phyloP scores from a whole-genome alignment of 352 stramenopile genomes.

The Globisporangium barbulae region DNA sequence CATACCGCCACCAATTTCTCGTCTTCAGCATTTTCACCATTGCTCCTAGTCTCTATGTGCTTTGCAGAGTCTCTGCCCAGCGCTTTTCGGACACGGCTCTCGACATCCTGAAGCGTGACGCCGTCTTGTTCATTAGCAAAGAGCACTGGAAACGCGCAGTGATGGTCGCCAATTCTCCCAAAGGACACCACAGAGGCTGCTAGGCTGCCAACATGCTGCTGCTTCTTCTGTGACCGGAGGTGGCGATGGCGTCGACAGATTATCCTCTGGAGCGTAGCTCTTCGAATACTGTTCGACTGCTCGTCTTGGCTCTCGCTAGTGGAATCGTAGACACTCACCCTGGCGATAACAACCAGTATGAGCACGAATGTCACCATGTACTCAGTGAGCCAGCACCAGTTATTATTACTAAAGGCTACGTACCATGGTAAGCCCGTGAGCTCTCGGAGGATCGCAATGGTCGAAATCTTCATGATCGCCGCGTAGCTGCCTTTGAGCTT shows the following conservation, averaged over 20 bases:
- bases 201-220: neutral
- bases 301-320: neutral
- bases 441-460: slow-evolving; percentile 34
- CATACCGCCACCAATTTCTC: slow-evolving; percentile 12
- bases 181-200: slow-evolving; percentile 26
- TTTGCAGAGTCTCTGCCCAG: neutral
- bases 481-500: slow-evolving; percentile 50
- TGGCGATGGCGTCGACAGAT: slow-evolving; percentile 4
- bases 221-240: neutral
- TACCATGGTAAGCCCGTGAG: slow-evolving; percentile 47
- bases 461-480: slow-evolving; percentile 19
- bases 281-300: neutral
- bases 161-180: slow-evolving; percentile 21
- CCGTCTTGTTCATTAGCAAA: neutral
- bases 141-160: slow-evolving; percentile 26
- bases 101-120: slow-evolving; percentile 9
- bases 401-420: neutral
- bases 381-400: neutral
- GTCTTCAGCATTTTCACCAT: neutral
- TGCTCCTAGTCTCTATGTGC: neutral
- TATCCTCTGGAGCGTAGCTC: slow-evolving; percentile 5
- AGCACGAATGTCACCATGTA: neutral
- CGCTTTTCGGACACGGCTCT: neutral
- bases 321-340: slow-evolving; percentile 3
- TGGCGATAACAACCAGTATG: neutral